Evolutionary conservation across 2,329 filamentous ascomycete species (phyloP).

Genomic region (Arthrobotrys sphaeroides): DNA sequence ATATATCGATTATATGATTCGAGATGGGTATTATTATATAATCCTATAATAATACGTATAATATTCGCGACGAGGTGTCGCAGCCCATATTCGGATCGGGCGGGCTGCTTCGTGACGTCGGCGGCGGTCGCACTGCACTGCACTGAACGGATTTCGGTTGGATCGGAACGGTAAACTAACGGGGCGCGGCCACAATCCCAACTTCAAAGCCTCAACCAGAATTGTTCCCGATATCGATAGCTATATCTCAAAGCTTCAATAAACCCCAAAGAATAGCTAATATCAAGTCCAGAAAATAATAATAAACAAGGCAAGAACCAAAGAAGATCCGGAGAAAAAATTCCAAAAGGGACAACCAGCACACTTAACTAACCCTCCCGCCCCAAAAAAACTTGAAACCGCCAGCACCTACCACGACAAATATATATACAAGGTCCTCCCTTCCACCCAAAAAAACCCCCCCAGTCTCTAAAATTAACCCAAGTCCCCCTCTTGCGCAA

Average conservation of each 20-base stretch:
- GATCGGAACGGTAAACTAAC: no score
- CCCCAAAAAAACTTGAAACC: slow-evolving; percentile 17
- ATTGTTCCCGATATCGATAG: not conserved
- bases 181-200: not conserved
- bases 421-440: not conserved
- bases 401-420: not conserved
- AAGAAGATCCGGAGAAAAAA: not conserved
- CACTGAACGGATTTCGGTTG: not conserved
- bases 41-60: no score
- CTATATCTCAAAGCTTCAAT: no score
- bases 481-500: slow-evolving; percentile 3
- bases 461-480: not conserved
- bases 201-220: no score
- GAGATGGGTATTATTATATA: no score
- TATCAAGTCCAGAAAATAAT: not conserved
- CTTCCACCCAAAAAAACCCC: not conserved
- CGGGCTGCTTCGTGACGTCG: not conserved
- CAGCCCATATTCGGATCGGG: no score
- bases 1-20: no score
- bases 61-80: no score
- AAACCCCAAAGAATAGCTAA: no score
- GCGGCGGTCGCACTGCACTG: not conserved
- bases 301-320: not conserved
- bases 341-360: not conserved
- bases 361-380: no score